phyloP scores from a whole-genome alignment of 352 stramenopile species.

The Pythium periplocum region DNA sequence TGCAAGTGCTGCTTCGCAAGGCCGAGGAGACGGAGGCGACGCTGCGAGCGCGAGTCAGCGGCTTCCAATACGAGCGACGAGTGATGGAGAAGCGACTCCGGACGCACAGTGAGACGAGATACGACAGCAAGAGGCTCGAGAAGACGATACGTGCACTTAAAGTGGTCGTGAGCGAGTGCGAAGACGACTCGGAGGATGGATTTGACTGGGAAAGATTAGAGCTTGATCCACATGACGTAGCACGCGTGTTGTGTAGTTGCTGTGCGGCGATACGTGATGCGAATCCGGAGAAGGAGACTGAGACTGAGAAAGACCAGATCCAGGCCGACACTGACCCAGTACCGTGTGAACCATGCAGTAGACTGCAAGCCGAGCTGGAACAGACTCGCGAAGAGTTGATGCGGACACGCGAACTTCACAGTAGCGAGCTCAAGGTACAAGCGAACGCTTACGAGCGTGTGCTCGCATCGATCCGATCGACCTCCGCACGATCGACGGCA shows the following conservation, averaged over 20 bases:
- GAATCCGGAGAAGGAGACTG: constrained; percentile 11
- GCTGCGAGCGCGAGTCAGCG: no score
- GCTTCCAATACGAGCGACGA: not conserved
- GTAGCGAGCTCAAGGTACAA: constrained; percentile 31
- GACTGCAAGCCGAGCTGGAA: constrained; percentile 17
- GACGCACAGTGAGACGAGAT: constrained; percentile 4
- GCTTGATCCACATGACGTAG: not conserved
- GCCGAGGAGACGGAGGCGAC: no score
- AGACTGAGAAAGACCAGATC: constrained; percentile 18
- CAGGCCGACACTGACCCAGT: constrained; percentile 3
- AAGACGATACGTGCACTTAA: constrained; percentile 24
- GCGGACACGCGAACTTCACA: constrained; percentile 25
- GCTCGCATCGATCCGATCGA: constrained; percentile 4
- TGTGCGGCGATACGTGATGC: constrained; percentile 7
- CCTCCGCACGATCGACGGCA: not conserved
- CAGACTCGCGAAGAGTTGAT: constrained; percentile 21
- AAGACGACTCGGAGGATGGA: not conserved
- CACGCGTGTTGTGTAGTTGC: constrained; percentile 6
- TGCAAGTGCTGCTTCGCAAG: no score
- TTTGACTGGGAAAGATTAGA: not conserved
- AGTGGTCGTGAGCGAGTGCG: constrained; percentile 4
- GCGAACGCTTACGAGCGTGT: constrained; percentile 14
- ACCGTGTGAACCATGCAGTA: constrained; percentile 18
- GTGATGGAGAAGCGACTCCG: constrained; percentile 17
- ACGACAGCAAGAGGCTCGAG: constrained; percentile 17